Base-by-base conservation (phyloP, 1,284 basidiomycete species). In the Sporisorium reilianum region DNA sequence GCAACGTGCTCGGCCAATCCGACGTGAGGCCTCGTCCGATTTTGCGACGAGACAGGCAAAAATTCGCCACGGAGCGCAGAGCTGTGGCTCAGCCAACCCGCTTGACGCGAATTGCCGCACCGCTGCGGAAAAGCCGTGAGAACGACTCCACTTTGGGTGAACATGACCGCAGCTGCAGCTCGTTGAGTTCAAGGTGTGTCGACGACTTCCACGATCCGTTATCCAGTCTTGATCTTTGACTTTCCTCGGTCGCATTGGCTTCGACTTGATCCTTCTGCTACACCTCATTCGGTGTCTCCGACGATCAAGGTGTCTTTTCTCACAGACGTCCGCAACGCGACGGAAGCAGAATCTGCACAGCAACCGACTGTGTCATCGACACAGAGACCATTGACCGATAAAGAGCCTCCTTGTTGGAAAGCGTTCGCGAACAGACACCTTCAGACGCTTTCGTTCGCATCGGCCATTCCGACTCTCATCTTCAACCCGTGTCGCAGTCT, bases 1-100 rank as follows among this genome's bases (percentile, higher is more conserved):
- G 44, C 36, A 70, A 70, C 67, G 66, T 70, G 67, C 57, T 61
- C 67, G 57, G 61, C 57, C 62, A 64, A 69, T 64, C 67, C 67
- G 57, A 63, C 46, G 41, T 30, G 60, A 63, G 52, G n/a, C n/a
- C n/a, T n/a, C n/a, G n/a, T n/a, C n/a, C n/a, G n/a, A n/a, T n/a
- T n/a, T n/a, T n/a, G n/a, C n/a, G n/a, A n/a, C n/a, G n/a, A n/a
- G n/a, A n/a, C n/a, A n/a, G n/a, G 14, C 25, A 46, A 55, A 64
- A 58, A 54, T 59, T 65, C 64, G 58, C 58, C 44, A 53, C 52
- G n/a, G 42, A 23, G 23, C 26, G 49, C 28, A 40, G 23, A 28
- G 26, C 42, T 32, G 48, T 55, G 66, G 38, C 66, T 64, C 52
- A 69, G 66, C 60, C 52, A 65, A 59, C 32, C 49, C 45, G 53